These are phyloP conservation scores for Aurifilum marmelostoma DNA, from an alignment of 2,329 filamentous ascomycete genomes.

Conservation along the genomic window DNA sequence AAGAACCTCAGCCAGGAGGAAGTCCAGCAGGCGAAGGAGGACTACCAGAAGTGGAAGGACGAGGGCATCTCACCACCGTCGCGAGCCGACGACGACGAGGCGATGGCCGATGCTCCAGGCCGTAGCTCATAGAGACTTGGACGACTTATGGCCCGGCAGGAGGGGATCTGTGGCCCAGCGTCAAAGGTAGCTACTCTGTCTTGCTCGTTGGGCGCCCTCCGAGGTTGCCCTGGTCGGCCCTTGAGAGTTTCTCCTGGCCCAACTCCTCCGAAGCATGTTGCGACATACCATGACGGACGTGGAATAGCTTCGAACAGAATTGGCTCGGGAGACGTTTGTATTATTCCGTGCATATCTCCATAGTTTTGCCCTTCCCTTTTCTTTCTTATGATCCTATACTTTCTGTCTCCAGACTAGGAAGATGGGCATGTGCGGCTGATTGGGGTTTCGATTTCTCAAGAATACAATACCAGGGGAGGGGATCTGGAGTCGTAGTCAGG, in stretches of 20 bases:
- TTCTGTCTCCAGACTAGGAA: not conserved
- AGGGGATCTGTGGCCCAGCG: no score
- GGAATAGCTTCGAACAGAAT: not conserved
- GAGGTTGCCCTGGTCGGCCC: not conserved
- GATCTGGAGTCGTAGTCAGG: not conserved
- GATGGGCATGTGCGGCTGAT: not conserved
- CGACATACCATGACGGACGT: not conserved
- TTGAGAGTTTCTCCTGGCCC: not conserved
- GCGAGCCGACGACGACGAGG: conserved; percentile 14
- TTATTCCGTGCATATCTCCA: not conserved
- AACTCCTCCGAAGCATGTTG: not conserved
- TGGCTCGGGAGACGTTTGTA: not conserved
- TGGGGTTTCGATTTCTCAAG: not conserved
- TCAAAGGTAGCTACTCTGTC: not conserved
- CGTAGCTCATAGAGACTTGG: conserved; percentile 1
- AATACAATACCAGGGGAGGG: not conserved
- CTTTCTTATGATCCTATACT: not conserved
- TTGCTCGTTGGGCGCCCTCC: not conserved
- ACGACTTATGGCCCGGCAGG: not conserved
- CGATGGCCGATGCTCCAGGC: conserved; percentile 1
- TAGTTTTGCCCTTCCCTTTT: not conserved
- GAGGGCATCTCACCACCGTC: conserved; percentile 42
- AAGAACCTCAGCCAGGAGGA: conserved; percentile 78
- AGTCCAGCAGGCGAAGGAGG: conserved; percentile 74
- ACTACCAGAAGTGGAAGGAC: conserved; percentile 58